Conservation (phyloP, 805 yeast species). For the Spathaspora hagerdaliae region DNA sequence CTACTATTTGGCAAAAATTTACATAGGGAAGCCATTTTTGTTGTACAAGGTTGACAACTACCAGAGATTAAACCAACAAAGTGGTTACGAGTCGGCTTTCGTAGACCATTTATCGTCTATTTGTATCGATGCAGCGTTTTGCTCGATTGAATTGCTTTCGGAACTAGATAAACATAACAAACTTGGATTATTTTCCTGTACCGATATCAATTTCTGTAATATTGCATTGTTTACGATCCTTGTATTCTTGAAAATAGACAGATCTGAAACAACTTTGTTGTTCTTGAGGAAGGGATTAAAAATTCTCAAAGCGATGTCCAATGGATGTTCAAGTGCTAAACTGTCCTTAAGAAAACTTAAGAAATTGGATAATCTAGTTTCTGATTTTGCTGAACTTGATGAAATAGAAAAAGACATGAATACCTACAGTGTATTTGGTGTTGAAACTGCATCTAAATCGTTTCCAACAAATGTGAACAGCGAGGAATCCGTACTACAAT, state of each 20-base stretch:
- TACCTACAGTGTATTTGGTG: conserved; percentile 3
- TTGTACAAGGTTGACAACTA: conserved; percentile 12
- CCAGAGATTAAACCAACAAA: conserved; percentile 2
- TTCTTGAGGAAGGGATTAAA: conserved; percentile 12
- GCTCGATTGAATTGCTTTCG: conserved; percentile 10
- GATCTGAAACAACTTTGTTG: conserved; percentile 10
- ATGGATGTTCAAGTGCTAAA: conserved; percentile 12
- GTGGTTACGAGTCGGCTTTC: conserved; percentile 9
- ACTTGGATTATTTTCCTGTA: conserved; percentile 12
- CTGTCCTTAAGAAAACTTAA: conserved; percentile 5
- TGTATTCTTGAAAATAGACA: conserved; percentile 10
- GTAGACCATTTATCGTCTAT: conserved; percentile 12
- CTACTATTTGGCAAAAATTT: conserved; percentile 12
- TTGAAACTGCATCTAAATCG: conserved; percentile 3
- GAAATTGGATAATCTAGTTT: conserved; percentile 6
- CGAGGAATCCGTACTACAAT: conserved; percentile 1
- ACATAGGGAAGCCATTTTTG: conserved; percentile 14
- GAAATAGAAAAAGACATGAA: conserved; percentile 6
- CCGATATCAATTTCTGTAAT: conserved; percentile 14
- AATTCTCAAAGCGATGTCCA: conserved; percentile 10
- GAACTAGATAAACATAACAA: conserved; percentile 10
- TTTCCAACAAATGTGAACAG: conserved; percentile 3
- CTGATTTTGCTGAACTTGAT: conserved; percentile 5
- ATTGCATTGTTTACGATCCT: conserved; percentile 11
- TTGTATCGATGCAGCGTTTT: conserved; percentile 14